Evolutionary conservation across 169 alveolate species (phyloP), one percentile per base, ranked within the genome.

Genomic region (Plasmodium chabaudi): DNA sequence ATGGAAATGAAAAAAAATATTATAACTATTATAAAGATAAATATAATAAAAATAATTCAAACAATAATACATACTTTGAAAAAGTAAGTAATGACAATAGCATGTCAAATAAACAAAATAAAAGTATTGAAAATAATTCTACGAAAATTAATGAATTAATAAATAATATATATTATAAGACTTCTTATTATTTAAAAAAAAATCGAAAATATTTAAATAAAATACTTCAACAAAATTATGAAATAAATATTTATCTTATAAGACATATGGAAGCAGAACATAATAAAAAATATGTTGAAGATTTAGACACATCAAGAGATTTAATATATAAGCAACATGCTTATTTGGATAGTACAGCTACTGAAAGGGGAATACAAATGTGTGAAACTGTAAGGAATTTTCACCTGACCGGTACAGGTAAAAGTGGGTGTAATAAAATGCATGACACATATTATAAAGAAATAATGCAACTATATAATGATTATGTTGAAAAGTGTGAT

Each of bases 211-310:
- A 82, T 47, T 67, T 82, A 71, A 71, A 82, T 27, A 67, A 49
- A n/a, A 55, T 82, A 9, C 49, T 82, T 1, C 55, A 82, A 56
- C 39, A 68, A 13, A 82, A 82, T 47, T 65, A 59, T 53, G 84
- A 67, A 15, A 65, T 82, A 5, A 82, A 82, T 17, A 82, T 82
- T 34, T 82, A 67, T 5, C n/a, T 82, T 47, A 72, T 82, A 15
- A 82, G 90, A 56, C 90, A 82, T 70, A 82, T 82, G 82, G 90
- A 82, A 67, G 90, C 90, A 15, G 7, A 2, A 44, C 90, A 82
- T 56, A 82, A 82, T 59, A 65, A 72, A 67, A 72, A 67, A 67
- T 72, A 67, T 47, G 2, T 82, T 5, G 63, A 82, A 15, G 44
- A 49, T 59, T 7, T 6, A 25, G 51, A 55, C n/a, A 82, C 44